phyloP scores from a whole-genome alignment of 805 yeast species.

The Maudiozyma pseudohumilis region DNA sequence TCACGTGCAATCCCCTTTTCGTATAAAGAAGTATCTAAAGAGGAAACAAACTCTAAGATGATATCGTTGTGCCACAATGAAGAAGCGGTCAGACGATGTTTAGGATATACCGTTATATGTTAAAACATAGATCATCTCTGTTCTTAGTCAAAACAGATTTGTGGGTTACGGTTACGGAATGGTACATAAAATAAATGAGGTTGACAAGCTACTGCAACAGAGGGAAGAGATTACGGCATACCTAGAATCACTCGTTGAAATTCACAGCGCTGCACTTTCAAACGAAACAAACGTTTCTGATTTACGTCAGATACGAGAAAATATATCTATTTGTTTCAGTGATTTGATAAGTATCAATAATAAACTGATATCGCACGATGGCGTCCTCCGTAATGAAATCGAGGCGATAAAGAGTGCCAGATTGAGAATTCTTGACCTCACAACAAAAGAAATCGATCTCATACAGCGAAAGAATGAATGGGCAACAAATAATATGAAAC shows the following conservation, averaged over 20 bases:
- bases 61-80: too few relatives aligned
- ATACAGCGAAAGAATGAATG: conserved; percentile 7
- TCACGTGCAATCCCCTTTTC: too few relatives aligned
- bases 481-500: not conserved
- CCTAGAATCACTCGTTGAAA: conserved; percentile 11
- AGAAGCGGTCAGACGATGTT: too few relatives aligned
- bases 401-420: conserved; percentile 7
- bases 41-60: too few relatives aligned
- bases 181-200: not conserved
- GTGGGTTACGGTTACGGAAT: too few relatives aligned
- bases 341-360: conserved; percentile 21
- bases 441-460: conserved; percentile 7
- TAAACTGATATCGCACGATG: conserved; percentile 19
- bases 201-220: conserved; percentile 20
- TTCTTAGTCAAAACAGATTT: too few relatives aligned
- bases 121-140: too few relatives aligned
- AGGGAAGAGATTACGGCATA: conserved; percentile 16
- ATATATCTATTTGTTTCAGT: conserved; percentile 22
- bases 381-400: conserved; percentile 18
- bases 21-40: too few relatives aligned
- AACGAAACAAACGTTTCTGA: conserved; percentile 11
- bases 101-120: too few relatives aligned
- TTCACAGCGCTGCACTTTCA: conserved; percentile 16
- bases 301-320: conserved; percentile 18
- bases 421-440: conserved; percentile 9